Evolutionary conservation across 306 rosid genomes (phyloP).

Genomic region (Pachyrhizus erosus): DNA sequence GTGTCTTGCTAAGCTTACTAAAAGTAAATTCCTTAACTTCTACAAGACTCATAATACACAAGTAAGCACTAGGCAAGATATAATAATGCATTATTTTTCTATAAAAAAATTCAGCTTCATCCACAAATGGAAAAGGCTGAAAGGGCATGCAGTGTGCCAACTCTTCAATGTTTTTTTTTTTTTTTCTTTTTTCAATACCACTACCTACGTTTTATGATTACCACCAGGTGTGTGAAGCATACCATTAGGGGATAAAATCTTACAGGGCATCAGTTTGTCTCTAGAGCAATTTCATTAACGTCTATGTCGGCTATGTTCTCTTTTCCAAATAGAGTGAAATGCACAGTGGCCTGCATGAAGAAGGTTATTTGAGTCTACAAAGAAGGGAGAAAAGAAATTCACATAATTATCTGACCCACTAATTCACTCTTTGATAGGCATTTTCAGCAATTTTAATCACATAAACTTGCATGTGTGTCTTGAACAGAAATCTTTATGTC

Average conservation of each 20-base stretch:
- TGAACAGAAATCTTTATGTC: neutral
- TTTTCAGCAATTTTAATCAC: slow-evolving; percentile 23
- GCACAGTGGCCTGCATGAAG: slow-evolving; percentile 90
- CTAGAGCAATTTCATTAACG: slow-evolving; percentile 63
- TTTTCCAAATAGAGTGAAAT: slow-evolving; percentile 80
- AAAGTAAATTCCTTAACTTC: slow-evolving; percentile 1
- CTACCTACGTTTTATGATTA: neutral
- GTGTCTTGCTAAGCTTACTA: neutral
- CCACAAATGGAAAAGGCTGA: slow-evolving; percentile 6
- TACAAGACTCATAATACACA: slow-evolving; percentile 24
- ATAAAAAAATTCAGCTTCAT: neutral
- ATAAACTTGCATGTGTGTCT: slow-evolving; percentile 1
- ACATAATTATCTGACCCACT: neutral
- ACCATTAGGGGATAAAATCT: slow-evolving; percentile 47
- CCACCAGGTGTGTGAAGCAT: slow-evolving; percentile 29
- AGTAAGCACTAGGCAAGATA: neutral
- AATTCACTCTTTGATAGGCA: slow-evolving; percentile 17
- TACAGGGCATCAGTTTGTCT: slow-evolving; percentile 47
- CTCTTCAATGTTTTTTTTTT: neutral
- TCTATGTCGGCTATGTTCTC: slow-evolving; percentile 80
- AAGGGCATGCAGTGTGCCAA: neutral
- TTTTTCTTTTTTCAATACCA: neutral
- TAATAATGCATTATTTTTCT: slow-evolving; percentile 14
- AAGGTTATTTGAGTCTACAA: slow-evolving; percentile 27
- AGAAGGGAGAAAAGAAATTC: neutral